Base-by-base conservation (phyloP, 2,329 filamentous ascomycete species). In the Cladosporium sp. region DNA sequence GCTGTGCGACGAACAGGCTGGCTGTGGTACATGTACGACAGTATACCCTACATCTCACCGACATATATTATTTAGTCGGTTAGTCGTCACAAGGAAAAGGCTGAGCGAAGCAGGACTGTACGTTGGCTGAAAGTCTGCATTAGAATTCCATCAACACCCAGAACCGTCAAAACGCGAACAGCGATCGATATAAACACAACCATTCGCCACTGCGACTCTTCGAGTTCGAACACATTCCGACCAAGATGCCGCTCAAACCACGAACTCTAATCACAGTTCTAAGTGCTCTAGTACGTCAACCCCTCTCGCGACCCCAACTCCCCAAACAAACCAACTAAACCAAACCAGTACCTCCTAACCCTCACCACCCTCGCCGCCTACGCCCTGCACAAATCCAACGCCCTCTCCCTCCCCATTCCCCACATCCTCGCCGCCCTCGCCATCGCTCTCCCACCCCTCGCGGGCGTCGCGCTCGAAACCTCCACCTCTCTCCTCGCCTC, bases 371-470 rank as follows among this genome's bases (percentile, higher is more conserved):
- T 75, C 42, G 70, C 71, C 46, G 70, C 63, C 49, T 70, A 66
- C 59, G 66, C 65, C 28, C 58, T 67, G 9, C 62, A 67, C 56
- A 58, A 55, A 33, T 58, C 55, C 55, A 61, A 64, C 53, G 22
- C 56, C 41, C 66, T 70, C 62, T 70, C 70, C 5, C 64, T 75
- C 2, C 73, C 74, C 18, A 71, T 76, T 42, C 66, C 72, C 9
- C 63, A 69, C 54, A 59, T 66, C 32, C 66, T 75, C 54, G 63
- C 66, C 31, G 70, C 69, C 50, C 66, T 75, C 42, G 66, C 69
- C 7, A 66, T 74, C 16, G 68, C 68, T 13, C 68, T 76, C 1
- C 72, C 74, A 4, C 58, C 72, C 18, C 58, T 76, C 9, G 65
- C 70, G 11, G 74, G 73, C 41, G 62, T 75, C 14, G 64, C 71